Conservation (phyloP, 2,329 filamentous ascomycete genomes). For the Paracoccidioides lutzii region DNA sequence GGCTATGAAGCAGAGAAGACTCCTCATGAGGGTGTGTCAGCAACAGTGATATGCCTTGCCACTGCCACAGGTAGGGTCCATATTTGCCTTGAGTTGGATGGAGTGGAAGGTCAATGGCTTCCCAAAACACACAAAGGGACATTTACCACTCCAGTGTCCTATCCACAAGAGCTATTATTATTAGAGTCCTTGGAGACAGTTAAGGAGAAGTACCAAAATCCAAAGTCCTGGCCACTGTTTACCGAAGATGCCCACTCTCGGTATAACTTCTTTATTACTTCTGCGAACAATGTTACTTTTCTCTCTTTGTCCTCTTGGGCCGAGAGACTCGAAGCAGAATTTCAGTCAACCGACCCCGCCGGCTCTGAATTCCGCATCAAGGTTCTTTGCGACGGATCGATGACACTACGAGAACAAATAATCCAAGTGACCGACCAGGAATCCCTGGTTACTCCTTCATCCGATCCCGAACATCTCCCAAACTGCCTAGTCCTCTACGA, state of each 20-base stretch:
- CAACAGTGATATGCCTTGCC: slow-evolving; percentile 45
- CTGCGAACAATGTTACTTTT: slow-evolving; percentile 40
- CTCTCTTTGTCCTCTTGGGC: slow-evolving; percentile 47
- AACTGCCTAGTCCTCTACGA: slow-evolving; percentile 43
- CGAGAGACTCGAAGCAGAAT: slow-evolving; percentile 42
- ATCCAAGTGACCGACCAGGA: slow-evolving; percentile 28
- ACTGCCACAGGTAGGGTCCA: slow-evolving; percentile 45
- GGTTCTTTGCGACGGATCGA: slow-evolving; percentile 40
- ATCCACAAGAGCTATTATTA: slow-evolving; percentile 31
- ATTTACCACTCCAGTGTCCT: slow-evolving; percentile 29
- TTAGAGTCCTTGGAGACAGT: slow-evolving; percentile 35
- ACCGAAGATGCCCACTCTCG: slow-evolving; percentile 42
- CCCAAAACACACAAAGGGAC: slow-evolving; percentile 33
- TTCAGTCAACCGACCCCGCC: slow-evolving; percentile 38
- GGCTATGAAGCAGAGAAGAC: slow-evolving; percentile 22
- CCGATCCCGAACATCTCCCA: slow-evolving; percentile 27
- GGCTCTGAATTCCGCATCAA: slow-evolving; percentile 45
- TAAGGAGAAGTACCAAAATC: slow-evolving; percentile 15
- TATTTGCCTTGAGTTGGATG: slow-evolving; percentile 48
- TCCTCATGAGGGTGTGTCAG: slow-evolving; percentile 38
- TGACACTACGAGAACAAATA: slow-evolving; percentile 37
- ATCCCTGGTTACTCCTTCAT: slow-evolving; percentile 8
- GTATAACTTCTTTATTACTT: slow-evolving; percentile 48
- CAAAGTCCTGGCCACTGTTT: slow-evolving; percentile 40
- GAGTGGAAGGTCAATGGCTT: slow-evolving; percentile 51